Evolutionary conservation across 2,329 filamentous ascomycete genomes (phyloP), one percentile per base, ranked within the genome.

Genomic region (Gliomastix tumulicola): DNA sequence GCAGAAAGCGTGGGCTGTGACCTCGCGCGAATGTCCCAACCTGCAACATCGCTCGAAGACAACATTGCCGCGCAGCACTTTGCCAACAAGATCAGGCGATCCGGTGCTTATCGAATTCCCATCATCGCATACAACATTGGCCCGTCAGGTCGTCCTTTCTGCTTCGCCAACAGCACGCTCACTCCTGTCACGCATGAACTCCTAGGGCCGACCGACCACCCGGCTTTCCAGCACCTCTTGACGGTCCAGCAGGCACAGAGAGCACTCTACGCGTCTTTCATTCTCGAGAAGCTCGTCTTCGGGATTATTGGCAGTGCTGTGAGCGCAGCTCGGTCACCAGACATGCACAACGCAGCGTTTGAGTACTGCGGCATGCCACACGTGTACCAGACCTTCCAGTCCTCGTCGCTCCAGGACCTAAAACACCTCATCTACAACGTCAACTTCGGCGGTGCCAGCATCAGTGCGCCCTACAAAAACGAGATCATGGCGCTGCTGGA

Each of bases 281-380:
- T 72, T 1, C 63, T 76, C 31, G 73, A 78, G 30, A 68, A 72
- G 0, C 68, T 80, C 56, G 64, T 72, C 18, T 78, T 77, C 45
- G 75, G 74, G 40, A 71, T 81, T 41, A 71, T 79, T 32, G 77
- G 77, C 18, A 73, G 67, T 23, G 73, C 69, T 38, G 66, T 75
- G 13, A 69, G 64, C 30, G 79, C 76, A 51, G 78, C 71, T 46
- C 55, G 80, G 35, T 80, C 76, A 19, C 77, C 77, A 4, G 71
- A 70, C 12, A 81, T 81, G 76, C 76, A 81, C 49, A 77, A 74
- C 38, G 68, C 74, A 17, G 76, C 76, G 7, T 81, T 74, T 47
- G 57, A 63, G 32, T 63, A 62, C 4, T 76, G 70, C 43, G 75
- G 75, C 0, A 71, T 82, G 66, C 71, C 69, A 9, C 76, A 81